phyloP scores from a whole-genome alignment of 2,329 filamentous ascomycete species.

The Epichloe bromicola region DNA sequence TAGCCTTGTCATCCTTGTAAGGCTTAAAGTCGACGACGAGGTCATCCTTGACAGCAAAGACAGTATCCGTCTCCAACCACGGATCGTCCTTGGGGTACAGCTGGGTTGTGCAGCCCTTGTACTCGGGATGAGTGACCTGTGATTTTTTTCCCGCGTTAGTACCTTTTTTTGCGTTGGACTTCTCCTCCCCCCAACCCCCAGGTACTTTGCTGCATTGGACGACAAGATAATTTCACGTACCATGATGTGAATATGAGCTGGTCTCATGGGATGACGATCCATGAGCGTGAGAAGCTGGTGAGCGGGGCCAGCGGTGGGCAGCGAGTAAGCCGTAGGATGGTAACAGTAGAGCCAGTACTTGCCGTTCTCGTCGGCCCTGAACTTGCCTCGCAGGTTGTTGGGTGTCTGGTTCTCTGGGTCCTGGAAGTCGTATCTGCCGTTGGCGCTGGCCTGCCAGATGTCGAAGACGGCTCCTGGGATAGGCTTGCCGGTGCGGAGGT shows the following conservation, averaged over 20 bases:
- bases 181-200: too few relatives aligned
- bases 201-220: too few relatives aligned
- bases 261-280: constrained; percentile 35
- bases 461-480: constrained; percentile 59
- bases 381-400: constrained; percentile 69
- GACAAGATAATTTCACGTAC: constrained; percentile 13
- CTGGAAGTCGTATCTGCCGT: constrained; percentile 66
- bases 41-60: constrained; percentile 41
- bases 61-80: constrained; percentile 39
- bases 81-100: constrained; percentile 59
- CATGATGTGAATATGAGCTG: constrained; percentile 40
- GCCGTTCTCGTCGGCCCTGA: constrained; percentile 55
- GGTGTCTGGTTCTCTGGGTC: constrained; percentile 57
- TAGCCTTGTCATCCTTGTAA: constrained; percentile 23
- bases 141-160: background rate
- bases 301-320: constrained; percentile 48
- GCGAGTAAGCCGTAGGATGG: constrained; percentile 59
- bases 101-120: constrained; percentile 61
- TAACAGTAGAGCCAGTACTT: constrained; percentile 64
- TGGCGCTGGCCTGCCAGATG: constrained; percentile 66
- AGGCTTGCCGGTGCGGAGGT: constrained; percentile 51
- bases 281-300: constrained; percentile 29
- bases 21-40: constrained; percentile 38
- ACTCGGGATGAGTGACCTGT: constrained; percentile 44
- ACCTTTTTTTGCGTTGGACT: too few relatives aligned